Base-by-base conservation (phyloP, 441 rosid species). In the Bocquillonia castaneifolia region DNA sequence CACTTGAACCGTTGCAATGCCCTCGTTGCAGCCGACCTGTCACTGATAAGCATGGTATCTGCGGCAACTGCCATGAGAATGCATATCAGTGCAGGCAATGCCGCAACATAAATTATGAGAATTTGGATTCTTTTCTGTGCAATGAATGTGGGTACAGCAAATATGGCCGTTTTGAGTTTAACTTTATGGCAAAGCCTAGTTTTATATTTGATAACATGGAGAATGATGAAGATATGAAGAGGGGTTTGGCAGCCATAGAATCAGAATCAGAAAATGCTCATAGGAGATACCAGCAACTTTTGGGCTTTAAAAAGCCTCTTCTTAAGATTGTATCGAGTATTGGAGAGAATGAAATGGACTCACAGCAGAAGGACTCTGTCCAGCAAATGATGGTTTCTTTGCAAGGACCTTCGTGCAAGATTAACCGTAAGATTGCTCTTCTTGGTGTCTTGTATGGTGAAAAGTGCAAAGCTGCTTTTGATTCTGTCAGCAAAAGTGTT, bases 41-140 rank as follows among this genome's bases (percentile, higher is more conserved):
- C 70, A 92, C 93, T 70, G 99, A 96, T 84, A 96, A 82, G 85
- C 97, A 96, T 82, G 99, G 99, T 67, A 92, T 92, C 74, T 96
- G 99, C 74, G 3, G 94, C 82, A 96, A 90, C 76, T 96, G 99
- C 82, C 99, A 94, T 77, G 99, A 96, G 82, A 96, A 92, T 87
- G 99, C 99, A 63, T 96, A 96, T 79, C 99, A 96, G 75, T 96
- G 99, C 90, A 85, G 99, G 87, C 99, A 96, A 77, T 96, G 99
- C 77, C 98, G 99, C 79, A 94, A 96, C 79, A 96, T 96, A 63
- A 92, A 94, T 78, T 96, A 96, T 68, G 99, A 92, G 76, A 96
- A 92, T 85, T 83, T 94, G 73, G 98, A 96, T 86, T 94, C 99
- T 71, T 96, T 94, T 81, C 89, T 96, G 61, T 94, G 99, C 86